phyloP scores from a whole-genome alignment of 805 yeast genomes.

The Cyberlindnera americana region DNA sequence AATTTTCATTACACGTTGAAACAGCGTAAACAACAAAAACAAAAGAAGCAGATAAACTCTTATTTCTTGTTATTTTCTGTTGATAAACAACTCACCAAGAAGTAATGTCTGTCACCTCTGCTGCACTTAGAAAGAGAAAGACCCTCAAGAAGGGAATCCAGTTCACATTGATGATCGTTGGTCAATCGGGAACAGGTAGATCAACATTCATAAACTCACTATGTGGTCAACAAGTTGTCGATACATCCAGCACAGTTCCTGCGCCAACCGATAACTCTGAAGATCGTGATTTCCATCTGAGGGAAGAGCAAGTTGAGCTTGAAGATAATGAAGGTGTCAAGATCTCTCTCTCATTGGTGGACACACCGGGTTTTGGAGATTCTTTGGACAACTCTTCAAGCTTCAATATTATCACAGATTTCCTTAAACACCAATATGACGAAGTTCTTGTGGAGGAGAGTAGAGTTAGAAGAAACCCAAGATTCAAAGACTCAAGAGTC shows the following conservation, averaged over 20 bases:
- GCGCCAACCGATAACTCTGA: constrained; percentile 48
- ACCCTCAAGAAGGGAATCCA: constrained; percentile 79
- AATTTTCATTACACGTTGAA: constrained; percentile 13
- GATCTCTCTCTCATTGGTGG: constrained; percentile 70
- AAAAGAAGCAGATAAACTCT: no score
- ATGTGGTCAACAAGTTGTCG: constrained; percentile 85
- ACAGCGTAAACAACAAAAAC: constrained; percentile 3
- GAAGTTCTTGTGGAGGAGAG: constrained; percentile 79
- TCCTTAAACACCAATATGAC: constrained; percentile 77
- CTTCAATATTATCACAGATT: constrained; percentile 70
- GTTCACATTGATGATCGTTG: constrained; percentile 83
- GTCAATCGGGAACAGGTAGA: constrained; percentile 84
- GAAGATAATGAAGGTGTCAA: constrained; percentile 86
- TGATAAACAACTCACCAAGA: no score
- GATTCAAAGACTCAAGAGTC: constrained; percentile 80
- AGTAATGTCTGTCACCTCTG: constrained; percentile 48
- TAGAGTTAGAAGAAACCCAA: constrained; percentile 77
- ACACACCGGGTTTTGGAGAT: constrained; percentile 83
- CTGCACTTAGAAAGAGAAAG: constrained; percentile 68
- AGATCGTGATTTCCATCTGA: constrained; percentile 54
- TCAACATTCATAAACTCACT: constrained; percentile 90
- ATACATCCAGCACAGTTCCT: constrained; percentile 57
- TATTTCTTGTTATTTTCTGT: no score
- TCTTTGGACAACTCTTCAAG: constrained; percentile 64
- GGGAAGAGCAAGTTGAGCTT: constrained; percentile 79